Base-by-base conservation (phyloP, 495 filamentous ascomycete genomes). In the Penicillium coffeae region DNA sequence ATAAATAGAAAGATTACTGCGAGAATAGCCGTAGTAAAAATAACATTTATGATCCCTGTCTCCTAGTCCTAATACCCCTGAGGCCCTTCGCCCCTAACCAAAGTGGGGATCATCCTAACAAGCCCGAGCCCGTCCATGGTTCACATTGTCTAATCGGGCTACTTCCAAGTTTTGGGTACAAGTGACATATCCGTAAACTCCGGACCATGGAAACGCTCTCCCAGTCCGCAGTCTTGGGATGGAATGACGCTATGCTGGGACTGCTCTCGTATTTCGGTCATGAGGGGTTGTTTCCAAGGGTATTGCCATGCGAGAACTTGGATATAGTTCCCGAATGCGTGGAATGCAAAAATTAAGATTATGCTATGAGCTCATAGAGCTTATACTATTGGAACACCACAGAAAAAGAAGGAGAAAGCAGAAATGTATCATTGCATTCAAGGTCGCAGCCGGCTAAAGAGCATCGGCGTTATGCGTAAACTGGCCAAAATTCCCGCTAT, bases 181-280 rank as follows among this genome's bases (percentile, higher is more conserved):
- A 45, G 41, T 60, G 60, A 58, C 56, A 57, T 38, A 41, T 10
- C 42, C 38, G 45, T 19, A 40, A 18, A 36, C 14, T 3, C 38
- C 32, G 19, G 39, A 47, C 60, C 60, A 21, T 58, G 54, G 60
- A 51, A 20, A 18, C 35, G 47, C 0, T 35, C 36, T 47, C 60
- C 51, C 39, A 49, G 37, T 18, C 60, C 57, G 15, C 3, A 42
- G 57, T 44, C 1, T 40, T 56, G 60, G 57, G 51, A 41, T 45
- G 13, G 8, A 25, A 54, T 63, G 60, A 63, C 57, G 60, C 44
- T 47, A 58, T 58, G 32, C 16, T 40, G 20, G 5, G 8, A 14
- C 21, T 35, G 38, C 14, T 45, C 8, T 27, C 12, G 14, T 6
- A 20, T 5, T 19, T 38, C 14, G 34, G 25, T 18, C 19, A 21